Percentiles rank a stretch among this genome's conserved stretches.
Evolutionary conservation across 2,329 filamentous ascomycete species (phyloP).

Genomic region (Calonectria naviculata): DNA sequence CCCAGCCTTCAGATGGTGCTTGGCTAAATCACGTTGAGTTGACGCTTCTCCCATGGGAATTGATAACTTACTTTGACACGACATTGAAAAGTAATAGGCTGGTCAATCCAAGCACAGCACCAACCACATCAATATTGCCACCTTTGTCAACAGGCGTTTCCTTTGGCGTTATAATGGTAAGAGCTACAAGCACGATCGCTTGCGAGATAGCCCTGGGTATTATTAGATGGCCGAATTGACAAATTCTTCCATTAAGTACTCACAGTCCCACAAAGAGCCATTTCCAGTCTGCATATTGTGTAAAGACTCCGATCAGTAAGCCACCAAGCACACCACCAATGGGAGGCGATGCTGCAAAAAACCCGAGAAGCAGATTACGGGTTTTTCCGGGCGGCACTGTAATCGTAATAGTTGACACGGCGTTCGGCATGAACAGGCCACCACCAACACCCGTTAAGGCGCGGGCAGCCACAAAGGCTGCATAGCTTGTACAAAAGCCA

Average conservation of each 20-base stretch:
- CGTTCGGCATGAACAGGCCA: constrained; percentile 62
- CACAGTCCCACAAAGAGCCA: constrained; percentile 55
- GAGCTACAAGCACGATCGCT: constrained; percentile 5
- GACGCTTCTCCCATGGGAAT: no score
- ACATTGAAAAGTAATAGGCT: constrained; percentile 60
- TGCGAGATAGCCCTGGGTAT: neutral
- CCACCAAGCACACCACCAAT: constrained; percentile 57
- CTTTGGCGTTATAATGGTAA: constrained; percentile 19
- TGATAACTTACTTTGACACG: constrained; percentile 56
- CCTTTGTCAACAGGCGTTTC: constrained; percentile 38
- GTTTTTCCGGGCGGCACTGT: constrained; percentile 58
- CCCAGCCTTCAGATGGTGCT: constrained; percentile 59
- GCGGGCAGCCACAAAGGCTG: constrained; percentile 54
- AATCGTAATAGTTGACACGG: constrained; percentile 60
- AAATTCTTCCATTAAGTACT: constrained; percentile 1
- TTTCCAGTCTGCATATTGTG: constrained; percentile 42
- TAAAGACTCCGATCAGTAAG: constrained; percentile 52
- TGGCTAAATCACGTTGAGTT: constrained; percentile 21
- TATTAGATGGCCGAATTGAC: neutral
- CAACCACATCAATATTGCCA: constrained; percentile 48
- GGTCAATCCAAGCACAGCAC: constrained; percentile 50
- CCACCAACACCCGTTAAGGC: constrained; percentile 61
- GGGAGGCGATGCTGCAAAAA: constrained; percentile 43
- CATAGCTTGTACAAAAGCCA: constrained; percentile 55
- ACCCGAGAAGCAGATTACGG: constrained; percentile 29